A percentile compares a stretch with the other conserved stretches of the same genome.
These are phyloP conservation scores for Aspergillus sp. DNA, from an alignment of 2,329 filamentous ascomycete genomes.

Conservation along the genomic window DNA sequence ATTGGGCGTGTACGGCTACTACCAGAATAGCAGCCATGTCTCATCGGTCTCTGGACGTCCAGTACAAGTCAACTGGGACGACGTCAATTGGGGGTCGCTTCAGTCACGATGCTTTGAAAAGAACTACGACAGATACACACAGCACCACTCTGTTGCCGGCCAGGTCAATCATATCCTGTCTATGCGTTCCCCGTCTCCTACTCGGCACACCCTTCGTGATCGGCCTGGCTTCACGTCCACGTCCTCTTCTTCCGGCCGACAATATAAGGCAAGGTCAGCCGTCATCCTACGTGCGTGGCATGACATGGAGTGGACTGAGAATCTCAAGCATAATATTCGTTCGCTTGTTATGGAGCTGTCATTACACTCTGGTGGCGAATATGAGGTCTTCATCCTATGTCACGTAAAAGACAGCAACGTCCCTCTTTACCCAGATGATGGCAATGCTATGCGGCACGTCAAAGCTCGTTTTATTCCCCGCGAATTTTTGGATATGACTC, in stretches of 20 bases:
- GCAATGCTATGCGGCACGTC: conserved; percentile 54
- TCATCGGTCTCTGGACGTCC: conserved; percentile 17
- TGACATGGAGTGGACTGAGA: conserved; percentile 66
- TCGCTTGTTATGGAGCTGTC: conserved; percentile 74
- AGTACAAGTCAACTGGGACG: conserved; percentile 43
- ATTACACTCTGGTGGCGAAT: conserved; percentile 65
- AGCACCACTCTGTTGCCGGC: conserved; percentile 11
- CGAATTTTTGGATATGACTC: conserved; percentile 28
- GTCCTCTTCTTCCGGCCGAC: conserved; percentile 1
- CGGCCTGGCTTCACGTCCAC: not conserved
- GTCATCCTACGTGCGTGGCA: conserved; percentile 77
- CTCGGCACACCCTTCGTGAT: not conserved
- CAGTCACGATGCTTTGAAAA: conserved; percentile 56
- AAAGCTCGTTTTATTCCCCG: conserved; percentile 17
- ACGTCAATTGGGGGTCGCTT: conserved; percentile 60
- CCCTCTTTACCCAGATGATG: conserved; percentile 61
- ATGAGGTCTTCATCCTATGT: conserved; percentile 65
- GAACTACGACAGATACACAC: conserved; percentile 57
- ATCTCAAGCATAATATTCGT: conserved; percentile 72
- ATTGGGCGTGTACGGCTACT: conserved; percentile 48
- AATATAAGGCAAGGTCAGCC: conserved; percentile 48
- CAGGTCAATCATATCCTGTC: conserved; percentile 5
- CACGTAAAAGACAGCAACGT: conserved; percentile 66
- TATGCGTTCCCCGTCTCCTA: not conserved
- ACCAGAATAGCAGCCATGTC: conserved; percentile 17